Base-by-base conservation (phyloP, 768 basidiomycete genomes). In the Lactarius akahatsu region DNA sequence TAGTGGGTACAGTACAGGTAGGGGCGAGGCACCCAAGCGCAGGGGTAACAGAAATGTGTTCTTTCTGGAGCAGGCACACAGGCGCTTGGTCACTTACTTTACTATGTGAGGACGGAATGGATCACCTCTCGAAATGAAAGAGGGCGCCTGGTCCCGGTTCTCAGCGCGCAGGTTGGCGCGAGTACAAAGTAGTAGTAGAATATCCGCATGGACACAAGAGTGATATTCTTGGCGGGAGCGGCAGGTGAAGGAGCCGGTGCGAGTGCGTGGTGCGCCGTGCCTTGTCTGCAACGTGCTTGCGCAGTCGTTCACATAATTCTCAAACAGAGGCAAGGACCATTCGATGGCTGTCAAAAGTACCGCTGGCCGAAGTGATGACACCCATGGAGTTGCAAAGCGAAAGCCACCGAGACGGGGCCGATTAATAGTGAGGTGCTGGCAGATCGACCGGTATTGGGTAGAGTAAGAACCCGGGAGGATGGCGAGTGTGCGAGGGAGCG, bases 341-440 rank as follows among this genome's bases (percentile, higher is more conserved):
- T 47, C 45, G 2, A n/a, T 23, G 10, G n/a, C 16, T 41, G 41
- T 41, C 41, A 41, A 16, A 47, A 54, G 62, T 13, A 47, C 7
- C 57, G 8, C 45, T 20, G 8, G 45, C 20, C 20, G 20, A 47
- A 47, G 10, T 23, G 41, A 26, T 52, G 50, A 52, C 50, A 52
- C 50, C 11, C 13, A 23, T 52, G 26, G 13, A 52, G 50, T 28
- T 15, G 50, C 50, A 52, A 26, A 52, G 50, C 26, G 50, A 52
- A 26, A 23, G 50, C 26, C 50, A 52, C 52, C 34, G 61, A 62
- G 3, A 18, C 52, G 28, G 38, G 47, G 20, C 38, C 28, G 58
- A 64, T 59, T 59, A 28, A 32, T 38, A 18, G 6, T 30, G 13
- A 59, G 36, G 36, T 59, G 63, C 45, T 50, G 63, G 57, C 57